These are phyloP conservation scores for Aspergillus ochraceoroseus DNA, from an alignment of 2,329 filamentous ascomycete genomes.

Conservation along the genomic window DNA sequence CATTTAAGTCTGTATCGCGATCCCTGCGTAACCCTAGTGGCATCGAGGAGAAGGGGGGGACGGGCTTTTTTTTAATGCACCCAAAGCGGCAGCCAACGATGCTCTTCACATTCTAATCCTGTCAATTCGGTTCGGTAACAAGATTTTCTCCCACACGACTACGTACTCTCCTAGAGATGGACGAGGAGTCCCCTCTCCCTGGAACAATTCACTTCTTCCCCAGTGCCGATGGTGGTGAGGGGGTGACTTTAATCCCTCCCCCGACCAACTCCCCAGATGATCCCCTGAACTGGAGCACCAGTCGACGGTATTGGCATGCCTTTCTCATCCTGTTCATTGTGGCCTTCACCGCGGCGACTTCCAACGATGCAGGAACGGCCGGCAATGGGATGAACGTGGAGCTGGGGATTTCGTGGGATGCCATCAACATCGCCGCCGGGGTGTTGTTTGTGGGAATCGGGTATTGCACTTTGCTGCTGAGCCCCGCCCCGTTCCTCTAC, in stretches of 20 bases:
- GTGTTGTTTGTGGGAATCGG: constrained; percentile 11
- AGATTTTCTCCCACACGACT: too few species aligned
- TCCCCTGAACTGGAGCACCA: constrained; percentile 16
- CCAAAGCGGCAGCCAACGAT: too few species aligned
- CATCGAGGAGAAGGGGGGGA: too few species aligned
- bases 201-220: too few species aligned
- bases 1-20: too few species aligned
- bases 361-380: constrained; percentile 12
- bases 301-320: constrained; percentile 11
- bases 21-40: too few species aligned
- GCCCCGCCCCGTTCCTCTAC: constrained; percentile 14
- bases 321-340: constrained; percentile 13
- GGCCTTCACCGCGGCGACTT: not conserved
- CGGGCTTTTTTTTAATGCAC: too few species aligned
- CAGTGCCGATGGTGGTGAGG: too few species aligned
- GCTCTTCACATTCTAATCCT: too few species aligned
- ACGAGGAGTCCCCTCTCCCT: too few species aligned
- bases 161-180: too few species aligned
- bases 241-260: constrained; percentile 9
- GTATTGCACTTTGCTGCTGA: constrained; percentile 14
- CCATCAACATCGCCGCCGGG: constrained; percentile 14
- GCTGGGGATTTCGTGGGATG: constrained; percentile 7
- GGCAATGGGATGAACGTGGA: constrained; percentile 12
- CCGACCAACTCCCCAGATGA: constrained; percentile 25
- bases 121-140: too few species aligned